A percentile compares a stretch with the other conserved stretches of the same genome.
phyloP scores from a whole-genome alignment of 768 basidiomycete species.

The Multifurca ochricompacta region DNA sequence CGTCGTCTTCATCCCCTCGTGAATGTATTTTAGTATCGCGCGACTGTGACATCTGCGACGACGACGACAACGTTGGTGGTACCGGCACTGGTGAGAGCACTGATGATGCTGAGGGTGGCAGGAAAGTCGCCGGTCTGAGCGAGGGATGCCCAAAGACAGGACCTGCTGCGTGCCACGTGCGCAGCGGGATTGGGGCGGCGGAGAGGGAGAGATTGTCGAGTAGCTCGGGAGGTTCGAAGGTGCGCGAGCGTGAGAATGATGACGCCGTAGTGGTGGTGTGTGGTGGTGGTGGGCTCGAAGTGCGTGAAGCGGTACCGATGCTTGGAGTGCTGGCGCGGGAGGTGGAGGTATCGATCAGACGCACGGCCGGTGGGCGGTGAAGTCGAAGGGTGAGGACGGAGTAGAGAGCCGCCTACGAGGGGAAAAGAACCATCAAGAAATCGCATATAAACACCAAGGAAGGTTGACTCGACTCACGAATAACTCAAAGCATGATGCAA shows the following conservation, averaged over 20 bases:
- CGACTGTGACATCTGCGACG: slow-evolving; percentile 10
- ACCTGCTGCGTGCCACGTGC: slow-evolving; percentile 25
- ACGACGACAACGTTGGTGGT: too few species aligned
- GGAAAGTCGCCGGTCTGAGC: slow-evolving; percentile 31
- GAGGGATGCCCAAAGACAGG: slow-evolving; percentile 72
- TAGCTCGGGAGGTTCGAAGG: slow-evolving; percentile 43
- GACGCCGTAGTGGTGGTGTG: background rate
- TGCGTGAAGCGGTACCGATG: slow-evolving; percentile 27
- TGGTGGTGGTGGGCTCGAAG: slow-evolving; percentile 29
- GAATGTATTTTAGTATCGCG: slow-evolving; percentile 25
- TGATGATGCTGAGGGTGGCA: slow-evolving; percentile 16
- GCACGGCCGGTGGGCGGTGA: slow-evolving; percentile 62
- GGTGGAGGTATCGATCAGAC: slow-evolving; percentile 55
- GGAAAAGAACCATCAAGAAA: background rate
- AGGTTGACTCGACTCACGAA: slow-evolving; percentile 39
- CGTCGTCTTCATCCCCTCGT: slow-evolving; percentile 24
- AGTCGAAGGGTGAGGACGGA: slow-evolving; percentile 53
- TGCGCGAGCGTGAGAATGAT: slow-evolving; percentile 17
- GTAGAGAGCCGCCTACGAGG: slow-evolving; percentile 38
- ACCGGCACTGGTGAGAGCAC: too few species aligned
- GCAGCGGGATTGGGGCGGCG: slow-evolving; percentile 46
- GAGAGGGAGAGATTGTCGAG: slow-evolving; percentile 53
- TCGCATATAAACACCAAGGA: background rate
- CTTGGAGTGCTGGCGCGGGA: slow-evolving; percentile 22
- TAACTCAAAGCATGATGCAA: slow-evolving; percentile 44